A percentile compares a stretch with the other conserved stretches of the same genome.
phyloP scores from a whole-genome alignment of 1,284 basidiomycete genomes.

The Phlebopus sp. region DNA sequence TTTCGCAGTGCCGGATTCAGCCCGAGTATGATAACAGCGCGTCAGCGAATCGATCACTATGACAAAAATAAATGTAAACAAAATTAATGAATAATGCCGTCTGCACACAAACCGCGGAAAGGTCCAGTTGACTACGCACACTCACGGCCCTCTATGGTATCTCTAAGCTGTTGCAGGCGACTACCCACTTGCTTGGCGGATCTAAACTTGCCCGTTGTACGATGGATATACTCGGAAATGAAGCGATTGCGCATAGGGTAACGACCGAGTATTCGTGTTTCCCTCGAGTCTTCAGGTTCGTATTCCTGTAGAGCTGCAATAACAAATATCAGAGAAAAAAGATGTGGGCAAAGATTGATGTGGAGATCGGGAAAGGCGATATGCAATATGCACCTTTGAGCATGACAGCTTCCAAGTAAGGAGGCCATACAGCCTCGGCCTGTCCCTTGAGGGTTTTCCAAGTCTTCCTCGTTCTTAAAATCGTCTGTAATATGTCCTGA shows the following conservation, averaged over 20 bases:
- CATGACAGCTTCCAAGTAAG: slow-evolving; percentile 69
- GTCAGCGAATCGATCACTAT: slow-evolving; percentile 34
- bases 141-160: slow-evolving; percentile 62
- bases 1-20: slow-evolving; percentile 18
- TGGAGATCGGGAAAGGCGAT: slow-evolving; percentile 5
- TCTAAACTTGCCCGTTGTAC: slow-evolving; percentile 58
- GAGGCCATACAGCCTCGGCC: slow-evolving; percentile 72
- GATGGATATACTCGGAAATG: slow-evolving; percentile 67
- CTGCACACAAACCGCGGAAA: slow-evolving; percentile 25
- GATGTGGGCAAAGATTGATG: slow-evolving; percentile 1
- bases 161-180: slow-evolving; percentile 67
- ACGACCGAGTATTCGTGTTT: slow-evolving; percentile 64
- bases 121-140: slow-evolving; percentile 40
- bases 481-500: slow-evolving; percentile 56
- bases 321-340: slow-evolving; percentile 24
- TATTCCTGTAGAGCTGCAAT: slow-evolving; percentile 52
- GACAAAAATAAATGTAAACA: slow-evolving; percentile 33
- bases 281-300: slow-evolving; percentile 63
- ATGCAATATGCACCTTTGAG: slow-evolving; percentile 54
- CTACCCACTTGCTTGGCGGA: slow-evolving; percentile 73
- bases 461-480: slow-evolving; percentile 65
- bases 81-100: slow-evolving; percentile 23
- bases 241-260: slow-evolving; percentile 74
- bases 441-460: slow-evolving; percentile 69
- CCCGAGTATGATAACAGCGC: slow-evolving; percentile 32